Percentiles rank a stretch among this genome's conserved stretches.
Evolutionary conservation across 768 basidiomycete species (phyloP).

Genomic region (Collybia nuda): DNA sequence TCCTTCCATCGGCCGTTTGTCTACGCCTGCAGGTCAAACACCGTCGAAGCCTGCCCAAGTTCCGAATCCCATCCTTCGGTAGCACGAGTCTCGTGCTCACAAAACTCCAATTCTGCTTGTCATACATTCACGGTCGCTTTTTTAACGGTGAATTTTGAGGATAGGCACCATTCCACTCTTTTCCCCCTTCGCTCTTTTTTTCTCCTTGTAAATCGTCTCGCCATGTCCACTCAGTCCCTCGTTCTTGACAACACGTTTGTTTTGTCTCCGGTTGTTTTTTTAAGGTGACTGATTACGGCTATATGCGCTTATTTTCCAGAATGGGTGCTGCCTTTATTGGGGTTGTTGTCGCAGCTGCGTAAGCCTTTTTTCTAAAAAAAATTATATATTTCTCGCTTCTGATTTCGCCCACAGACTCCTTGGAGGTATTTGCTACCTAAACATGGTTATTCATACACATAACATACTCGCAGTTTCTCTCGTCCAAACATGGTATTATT

Average conservation of each 20-base stretch:
- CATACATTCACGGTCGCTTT: conserved; percentile 3
- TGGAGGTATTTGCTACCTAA: conserved; percentile 35
- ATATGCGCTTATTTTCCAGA: conserved; percentile 22
- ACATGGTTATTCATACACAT: background rate
- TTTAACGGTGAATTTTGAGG: background rate
- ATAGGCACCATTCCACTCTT: conserved; percentile 10
- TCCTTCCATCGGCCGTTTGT: conserved; percentile 14
- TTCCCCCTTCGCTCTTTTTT: background rate
- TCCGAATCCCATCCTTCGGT: conserved; percentile 6
- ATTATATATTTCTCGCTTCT: background rate
- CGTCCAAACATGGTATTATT: conserved; percentile 59
- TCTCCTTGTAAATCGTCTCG: background rate
- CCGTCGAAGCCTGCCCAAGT: conserved; percentile 1
- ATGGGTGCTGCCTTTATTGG: conserved; percentile 53
- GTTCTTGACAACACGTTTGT: conserved; percentile 20
- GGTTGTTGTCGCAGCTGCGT: conserved; percentile 47
- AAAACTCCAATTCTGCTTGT: conserved; percentile 4
- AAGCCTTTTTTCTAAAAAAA: conserved; percentile 22
- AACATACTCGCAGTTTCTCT: conserved; percentile 41
- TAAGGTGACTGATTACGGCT: background rate
- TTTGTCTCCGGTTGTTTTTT: background rate
- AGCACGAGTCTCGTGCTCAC: conserved; percentile 7
- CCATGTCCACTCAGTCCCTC: conserved; percentile 11
- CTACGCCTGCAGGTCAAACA: conserved; percentile 6
- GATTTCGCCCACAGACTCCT: conserved; percentile 35